Base-by-base conservation (phyloP, 441 rosid species). In the Croton laevigatus region DNA sequence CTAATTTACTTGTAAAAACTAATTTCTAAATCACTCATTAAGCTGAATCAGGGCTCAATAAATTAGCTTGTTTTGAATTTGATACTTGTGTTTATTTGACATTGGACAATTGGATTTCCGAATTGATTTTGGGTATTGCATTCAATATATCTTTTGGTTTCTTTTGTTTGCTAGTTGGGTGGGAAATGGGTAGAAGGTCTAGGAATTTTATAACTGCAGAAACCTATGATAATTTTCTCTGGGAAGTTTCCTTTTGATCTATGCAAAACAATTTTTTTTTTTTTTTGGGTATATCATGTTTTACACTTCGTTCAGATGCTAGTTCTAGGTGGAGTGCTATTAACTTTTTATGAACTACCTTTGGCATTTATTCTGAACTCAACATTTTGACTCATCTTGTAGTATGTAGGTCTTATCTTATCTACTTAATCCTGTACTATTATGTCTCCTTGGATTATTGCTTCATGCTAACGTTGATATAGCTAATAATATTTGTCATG, bases 341-440 rank as follows among this genome's bases (percentile, higher is more conserved):
- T 40, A 8, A 69, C 4, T 27, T 44, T 45, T 69, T 20, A 0
- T 45, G 64, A 45, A 19, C 16, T 57, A 6, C 27, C 42, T 57
- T 27, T 10, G 27, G 9, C 19, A 2, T 38, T 19, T 53, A 20
- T 40, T 54, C 59, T 67, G 17, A 22, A 8, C 32, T 13, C 38
- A 45, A 23, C 58, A 16, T 37, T 36, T 42, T 59, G 13, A 34
- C 44, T 69, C 36, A 17, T 59, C 59, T 59, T 69, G 45, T 58
- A 32, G 66, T 32, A 46, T 17, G 49, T 49, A 36, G 38, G 49
- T n/a, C n/a, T n/a, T n/a, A 14, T 48, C 32, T 27, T 17, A 46
- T 23, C 4, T 8, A 62, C 14, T 9, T 44, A 19, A 4, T 40
- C 42, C 62, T 13, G 7, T 3, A 49, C 6, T 59, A 4, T 54